Evolutionary conservation across 73 alveolate species (phyloP), one percentile per base, ranked within the genome.

Genomic region (Effrenium voratum): DNA sequence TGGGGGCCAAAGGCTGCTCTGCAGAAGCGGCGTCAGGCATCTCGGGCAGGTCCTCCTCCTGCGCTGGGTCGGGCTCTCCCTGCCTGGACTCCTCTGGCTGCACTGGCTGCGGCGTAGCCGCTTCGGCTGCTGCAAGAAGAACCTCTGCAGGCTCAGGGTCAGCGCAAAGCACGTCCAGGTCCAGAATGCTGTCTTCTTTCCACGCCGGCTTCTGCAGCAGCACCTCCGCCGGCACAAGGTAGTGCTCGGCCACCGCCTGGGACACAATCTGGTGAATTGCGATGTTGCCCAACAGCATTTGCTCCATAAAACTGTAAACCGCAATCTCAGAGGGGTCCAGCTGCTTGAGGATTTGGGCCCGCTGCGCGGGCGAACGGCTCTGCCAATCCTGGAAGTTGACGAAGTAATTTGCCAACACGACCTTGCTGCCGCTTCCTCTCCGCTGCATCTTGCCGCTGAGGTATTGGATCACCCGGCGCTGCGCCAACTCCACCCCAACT

Each of bases 381-480:
- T n/a, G n/a, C n/a, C n/a, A n/a, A 10, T 34, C 36, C 57, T 34
- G 0, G 85, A n/a, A 75, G 30, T 49, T 38, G 85, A 49, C 85
- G 36, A 75, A 75, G 57, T 22, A 34, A 4, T 75, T 52, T 16
- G 55, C 30, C 30, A 75, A 52, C 85, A 26, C 16, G 55, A 41
- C 85, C 47, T 15, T 34, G 68, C 0, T 15, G 57, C 57, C 32
- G 45, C 85, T 32, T 75, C 52, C 55, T 38, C 36, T 19, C 2
- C n/a, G 55, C 38, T n/a, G 57, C 68, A 75, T 16, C 85, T 75
- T 75, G 85, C 10, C n/a, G 57, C 55, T n/a, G 36, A 75, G 1
- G n/a, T 75, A 75, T 10, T 75, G 49, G 55, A 75, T 32, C 49
- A 75, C 85, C 26, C 85, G 85, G 32, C 85, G 85, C 34, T n/a